These are phyloP conservation scores for Lentinus tigrinus DNA, from an alignment of 768 basidiomycete species.

Conservation along the genomic window DNA sequence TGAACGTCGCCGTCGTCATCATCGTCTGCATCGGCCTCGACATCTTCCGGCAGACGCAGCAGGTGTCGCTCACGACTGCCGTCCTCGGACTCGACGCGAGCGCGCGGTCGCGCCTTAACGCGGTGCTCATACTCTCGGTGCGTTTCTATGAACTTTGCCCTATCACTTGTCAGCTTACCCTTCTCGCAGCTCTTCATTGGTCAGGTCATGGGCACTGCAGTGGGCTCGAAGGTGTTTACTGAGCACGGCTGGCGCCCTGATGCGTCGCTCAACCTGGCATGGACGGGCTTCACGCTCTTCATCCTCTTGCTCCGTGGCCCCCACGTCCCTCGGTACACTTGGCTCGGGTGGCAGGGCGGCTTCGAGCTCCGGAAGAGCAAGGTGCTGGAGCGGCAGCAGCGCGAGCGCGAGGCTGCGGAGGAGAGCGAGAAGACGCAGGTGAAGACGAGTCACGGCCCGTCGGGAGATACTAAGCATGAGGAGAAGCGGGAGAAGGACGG, in stretches of 20 bases:
- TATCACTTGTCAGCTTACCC: neutral
- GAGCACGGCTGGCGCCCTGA: conserved; percentile 68
- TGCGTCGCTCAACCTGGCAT: conserved; percentile 59
- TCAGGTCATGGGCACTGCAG: conserved; percentile 80
- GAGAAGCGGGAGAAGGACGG: no score
- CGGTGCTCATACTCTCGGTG: conserved; percentile 70
- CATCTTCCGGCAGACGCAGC: conserved; percentile 69
- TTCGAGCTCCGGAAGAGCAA: conserved; percentile 9
- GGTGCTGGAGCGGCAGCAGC: neutral
- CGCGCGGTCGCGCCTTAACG: conserved; percentile 62
- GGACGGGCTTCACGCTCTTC: conserved; percentile 53
- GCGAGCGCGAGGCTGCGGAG: neutral
- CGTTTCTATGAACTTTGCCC: conserved; percentile 19
- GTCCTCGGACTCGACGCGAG: conserved; percentile 35
- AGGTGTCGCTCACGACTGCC: conserved; percentile 62
- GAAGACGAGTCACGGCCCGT: neutral
- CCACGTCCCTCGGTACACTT: conserved; percentile 51
- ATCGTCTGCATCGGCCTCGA: conserved; percentile 73
- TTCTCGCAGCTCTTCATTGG: conserved; percentile 58
- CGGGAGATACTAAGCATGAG: no score
- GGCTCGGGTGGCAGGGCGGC: conserved; percentile 68
- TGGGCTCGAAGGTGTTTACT: conserved; percentile 71
- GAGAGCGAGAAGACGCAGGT: neutral
- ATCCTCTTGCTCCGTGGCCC: conserved; percentile 69
- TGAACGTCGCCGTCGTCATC: conserved; percentile 68